Evolutionary conservation across 163 green algal genomes (phyloP).

Genomic region (Chlorella variabilis): DNA sequence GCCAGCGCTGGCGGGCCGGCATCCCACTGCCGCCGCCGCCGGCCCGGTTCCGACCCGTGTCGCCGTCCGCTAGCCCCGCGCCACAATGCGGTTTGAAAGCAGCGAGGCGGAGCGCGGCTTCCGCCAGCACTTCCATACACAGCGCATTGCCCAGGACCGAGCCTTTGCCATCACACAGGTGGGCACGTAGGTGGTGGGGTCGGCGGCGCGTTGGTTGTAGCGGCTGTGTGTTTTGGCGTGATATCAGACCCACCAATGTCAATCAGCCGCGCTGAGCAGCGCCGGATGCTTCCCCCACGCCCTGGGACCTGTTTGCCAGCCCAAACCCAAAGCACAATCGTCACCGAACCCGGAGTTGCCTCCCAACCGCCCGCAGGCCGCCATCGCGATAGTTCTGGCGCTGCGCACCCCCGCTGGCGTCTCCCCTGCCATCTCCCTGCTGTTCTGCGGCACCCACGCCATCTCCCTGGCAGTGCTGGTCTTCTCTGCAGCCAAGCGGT

Average conservation of each 20-base stretch:
- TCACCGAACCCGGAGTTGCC: too few relatives aligned
- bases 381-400: not conserved
- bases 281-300: too few relatives aligned
- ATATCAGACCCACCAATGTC: too few relatives aligned
- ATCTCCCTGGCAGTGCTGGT: not conserved
- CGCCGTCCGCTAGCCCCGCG: too few relatives aligned
- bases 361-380: slow-evolving; percentile 1
- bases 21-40: too few relatives aligned
- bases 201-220: too few relatives aligned
- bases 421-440: not conserved
- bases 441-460: not conserved
- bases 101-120: not conserved
- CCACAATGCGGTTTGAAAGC: slow-evolving; percentile 3
- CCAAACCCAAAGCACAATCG: too few relatives aligned
- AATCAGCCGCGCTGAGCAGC: too few relatives aligned
- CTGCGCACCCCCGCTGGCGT: not conserved
- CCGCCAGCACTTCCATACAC: not conserved
- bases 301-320: too few relatives aligned
- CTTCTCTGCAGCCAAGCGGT: not conserved
- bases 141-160: not conserved
- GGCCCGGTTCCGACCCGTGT: too few relatives aligned
- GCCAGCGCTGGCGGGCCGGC: too few relatives aligned
- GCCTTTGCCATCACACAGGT: slow-evolving; percentile 13
- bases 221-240: too few relatives aligned
- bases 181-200: not conserved